Evolutionary conservation across 1,139 yeast genomes (phyloP).

Genomic region (Yamadazyma blattariae): DNA sequence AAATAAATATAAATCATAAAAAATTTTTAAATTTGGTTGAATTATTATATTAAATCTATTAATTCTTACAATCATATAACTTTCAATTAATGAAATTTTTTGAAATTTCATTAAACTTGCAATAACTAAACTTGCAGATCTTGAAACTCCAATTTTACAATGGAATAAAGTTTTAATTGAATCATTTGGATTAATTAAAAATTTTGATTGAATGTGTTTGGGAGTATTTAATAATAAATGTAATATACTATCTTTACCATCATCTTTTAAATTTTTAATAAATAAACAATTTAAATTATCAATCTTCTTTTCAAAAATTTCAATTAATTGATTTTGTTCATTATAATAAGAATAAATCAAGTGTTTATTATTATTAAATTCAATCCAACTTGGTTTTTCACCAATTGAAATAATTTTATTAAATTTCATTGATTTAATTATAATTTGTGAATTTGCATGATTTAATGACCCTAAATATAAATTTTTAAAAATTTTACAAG

Average conservation of each 20-base stretch:
- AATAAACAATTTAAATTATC: slow-evolving; percentile 21
- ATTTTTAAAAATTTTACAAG: slow-evolving; percentile 28
- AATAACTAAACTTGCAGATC: slow-evolving; percentile 87
- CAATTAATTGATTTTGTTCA: slow-evolving; percentile 17
- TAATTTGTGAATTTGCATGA: slow-evolving; percentile 34
- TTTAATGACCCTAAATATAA: slow-evolving; percentile 34
- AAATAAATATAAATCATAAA: slow-evolving; percentile 81
- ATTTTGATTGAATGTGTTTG: slow-evolving; percentile 25
- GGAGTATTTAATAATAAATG: slow-evolving; percentile 34
- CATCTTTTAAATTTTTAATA: slow-evolving; percentile 38
- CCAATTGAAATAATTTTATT: slow-evolving; percentile 34
- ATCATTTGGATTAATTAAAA: slow-evolving; percentile 22
- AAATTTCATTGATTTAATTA: slow-evolving; percentile 23
- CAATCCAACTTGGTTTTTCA: slow-evolving; percentile 36
- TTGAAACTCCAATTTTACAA: slow-evolving; percentile 88
- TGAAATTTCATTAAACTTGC: slow-evolving; percentile 84
- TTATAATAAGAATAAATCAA: slow-evolving; percentile 27
- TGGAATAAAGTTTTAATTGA: slow-evolving; percentile 65
- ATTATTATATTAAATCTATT: slow-evolving; percentile 83
- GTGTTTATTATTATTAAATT: slow-evolving; percentile 14
- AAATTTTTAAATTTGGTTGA: slow-evolving; percentile 83
- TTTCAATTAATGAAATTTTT: slow-evolving; percentile 62
- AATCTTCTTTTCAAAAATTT: slow-evolving; percentile 28
- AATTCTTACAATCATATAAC: slow-evolving; percentile 79
- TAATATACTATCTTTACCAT: slow-evolving; percentile 36